Conservation (phyloP, 345 rosid species). For the Salix udensis region DNA sequence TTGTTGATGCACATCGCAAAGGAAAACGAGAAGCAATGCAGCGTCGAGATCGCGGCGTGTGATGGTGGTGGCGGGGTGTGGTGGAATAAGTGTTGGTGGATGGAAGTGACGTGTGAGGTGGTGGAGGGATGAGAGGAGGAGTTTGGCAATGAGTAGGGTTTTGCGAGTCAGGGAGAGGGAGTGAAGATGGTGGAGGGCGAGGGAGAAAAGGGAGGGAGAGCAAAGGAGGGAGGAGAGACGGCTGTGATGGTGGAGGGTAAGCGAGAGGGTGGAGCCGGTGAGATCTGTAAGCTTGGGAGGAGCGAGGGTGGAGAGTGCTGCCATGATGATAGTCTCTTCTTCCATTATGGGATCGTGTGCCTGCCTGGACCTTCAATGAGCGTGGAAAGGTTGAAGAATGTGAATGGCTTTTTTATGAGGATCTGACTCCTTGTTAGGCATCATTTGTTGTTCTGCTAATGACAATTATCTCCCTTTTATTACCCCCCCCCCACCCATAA, state of each 20-base stretch:
- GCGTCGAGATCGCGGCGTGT: conserved; percentile 74
- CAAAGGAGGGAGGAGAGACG: conserved; percentile 70
- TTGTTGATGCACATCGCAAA: conserved; percentile 66
- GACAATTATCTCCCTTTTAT: not conserved
- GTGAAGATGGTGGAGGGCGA: conserved; percentile 73
- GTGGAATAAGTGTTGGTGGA: conserved; percentile 21
- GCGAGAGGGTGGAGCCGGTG: conserved; percentile 45
- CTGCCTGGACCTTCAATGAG: not conserved
- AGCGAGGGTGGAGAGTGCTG: conserved; percentile 59
- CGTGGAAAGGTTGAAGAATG: conserved; percentile 19
- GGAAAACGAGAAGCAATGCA: conserved; percentile 70
- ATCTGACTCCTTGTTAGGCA: not conserved
- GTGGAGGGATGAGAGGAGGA: conserved; percentile 73
- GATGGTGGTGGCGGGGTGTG: conserved; percentile 22
- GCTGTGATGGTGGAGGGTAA: conserved; percentile 48
- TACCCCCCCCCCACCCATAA: too few relatives aligned
- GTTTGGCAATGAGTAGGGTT: conserved; percentile 70
- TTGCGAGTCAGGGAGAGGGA: conserved; percentile 64
- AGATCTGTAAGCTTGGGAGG: conserved; percentile 49
- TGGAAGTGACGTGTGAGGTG: conserved; percentile 48
- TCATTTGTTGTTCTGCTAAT: not conserved
- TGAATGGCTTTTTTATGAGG: conserved; percentile 12
- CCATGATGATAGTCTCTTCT: conserved; percentile 47
- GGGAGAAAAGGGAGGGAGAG: conserved; percentile 67
- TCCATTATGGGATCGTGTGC: conserved; percentile 50